Conservation (phyloP, 257 asterid species). For the Scutellaria galericulata region DNA sequence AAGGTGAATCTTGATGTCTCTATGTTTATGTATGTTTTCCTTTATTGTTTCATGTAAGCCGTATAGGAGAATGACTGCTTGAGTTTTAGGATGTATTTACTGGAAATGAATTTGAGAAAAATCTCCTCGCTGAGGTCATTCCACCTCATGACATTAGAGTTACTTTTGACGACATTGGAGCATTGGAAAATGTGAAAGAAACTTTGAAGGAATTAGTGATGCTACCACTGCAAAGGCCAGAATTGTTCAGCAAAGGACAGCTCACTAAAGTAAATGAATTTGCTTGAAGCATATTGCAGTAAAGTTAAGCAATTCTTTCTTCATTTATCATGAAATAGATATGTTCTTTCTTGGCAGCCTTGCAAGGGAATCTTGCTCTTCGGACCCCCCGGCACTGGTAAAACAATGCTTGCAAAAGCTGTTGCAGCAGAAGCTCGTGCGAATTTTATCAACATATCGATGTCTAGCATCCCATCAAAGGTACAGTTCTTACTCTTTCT, state of each 20-base stretch:
- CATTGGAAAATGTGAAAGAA: conserved; percentile 58
- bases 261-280: conserved; percentile 50
- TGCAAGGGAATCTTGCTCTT: conserved; percentile 63
- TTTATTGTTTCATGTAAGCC: too few relatives aligned
- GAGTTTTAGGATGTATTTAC: conserved; percentile 54
- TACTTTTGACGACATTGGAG: conserved; percentile 58
- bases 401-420: conserved; percentile 65
- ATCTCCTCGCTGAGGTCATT: conserved; percentile 55
- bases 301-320: neutral
- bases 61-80: conserved; percentile 25
- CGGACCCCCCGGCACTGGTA: conserved; percentile 67
- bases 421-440: conserved; percentile 61
- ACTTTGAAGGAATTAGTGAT: conserved; percentile 59
- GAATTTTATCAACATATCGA: conserved; percentile 59
- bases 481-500: conserved; percentile 38
- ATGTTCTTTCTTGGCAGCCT: conserved; percentile 44
- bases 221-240: conserved; percentile 63
- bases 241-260: conserved; percentile 60
- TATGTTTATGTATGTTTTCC: conserved; percentile 21
- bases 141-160: conserved; percentile 62
- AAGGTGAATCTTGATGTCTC: conserved; percentile 51
- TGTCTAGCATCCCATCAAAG: conserved; percentile 61
- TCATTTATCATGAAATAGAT: neutral
- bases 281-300: neutral
- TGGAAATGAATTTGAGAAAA: conserved; percentile 61